phyloP scores from a whole-genome alignment of 768 basidiomycete genomes.

The Sistotremastrum niveocremeum region DNA sequence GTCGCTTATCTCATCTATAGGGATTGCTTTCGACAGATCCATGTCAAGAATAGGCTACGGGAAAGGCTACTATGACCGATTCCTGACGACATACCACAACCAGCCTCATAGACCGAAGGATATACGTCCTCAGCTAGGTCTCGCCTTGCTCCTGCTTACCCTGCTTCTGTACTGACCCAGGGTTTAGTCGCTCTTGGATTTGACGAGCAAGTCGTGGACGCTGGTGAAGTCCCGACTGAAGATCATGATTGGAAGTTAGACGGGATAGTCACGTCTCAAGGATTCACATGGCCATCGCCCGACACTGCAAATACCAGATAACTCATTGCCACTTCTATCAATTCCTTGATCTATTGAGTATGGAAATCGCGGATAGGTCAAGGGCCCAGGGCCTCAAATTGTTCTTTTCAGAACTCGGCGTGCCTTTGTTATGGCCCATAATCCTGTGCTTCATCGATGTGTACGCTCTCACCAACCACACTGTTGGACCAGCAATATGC shows the following conservation, averaged over 20 bases:
- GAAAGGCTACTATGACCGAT: conserved; percentile 74
- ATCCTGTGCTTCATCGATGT: no score
- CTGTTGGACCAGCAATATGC: no score
- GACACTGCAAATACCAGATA: no score
- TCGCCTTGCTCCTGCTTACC: conserved; percentile 8
- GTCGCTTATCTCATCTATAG: conserved; percentile 20
- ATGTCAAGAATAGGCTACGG: conserved; percentile 67
- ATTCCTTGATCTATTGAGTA: no score
- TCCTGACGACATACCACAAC: conserved; percentile 40
- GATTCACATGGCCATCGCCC: conserved; percentile 5
- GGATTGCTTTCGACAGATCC: conserved; percentile 60
- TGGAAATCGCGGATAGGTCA: no score
- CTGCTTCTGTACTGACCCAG: background rate
- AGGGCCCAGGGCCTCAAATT: no score
- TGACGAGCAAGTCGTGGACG: conserved; percentile 45
- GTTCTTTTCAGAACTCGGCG: no score
- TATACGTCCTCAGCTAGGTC: conserved; percentile 47
- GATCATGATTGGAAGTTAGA: conserved; percentile 55
- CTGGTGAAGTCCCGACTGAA: conserved; percentile 36
- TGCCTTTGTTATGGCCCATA: no score
- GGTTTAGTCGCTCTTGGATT: conserved; percentile 50
- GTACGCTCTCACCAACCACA: no score
- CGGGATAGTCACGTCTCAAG: conserved; percentile 38
- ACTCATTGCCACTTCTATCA: no score
- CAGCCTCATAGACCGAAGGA: conserved; percentile 17